Evolutionary conservation across 306 rosid species (phyloP).

Genomic region (Fagus sylvatica): DNA sequence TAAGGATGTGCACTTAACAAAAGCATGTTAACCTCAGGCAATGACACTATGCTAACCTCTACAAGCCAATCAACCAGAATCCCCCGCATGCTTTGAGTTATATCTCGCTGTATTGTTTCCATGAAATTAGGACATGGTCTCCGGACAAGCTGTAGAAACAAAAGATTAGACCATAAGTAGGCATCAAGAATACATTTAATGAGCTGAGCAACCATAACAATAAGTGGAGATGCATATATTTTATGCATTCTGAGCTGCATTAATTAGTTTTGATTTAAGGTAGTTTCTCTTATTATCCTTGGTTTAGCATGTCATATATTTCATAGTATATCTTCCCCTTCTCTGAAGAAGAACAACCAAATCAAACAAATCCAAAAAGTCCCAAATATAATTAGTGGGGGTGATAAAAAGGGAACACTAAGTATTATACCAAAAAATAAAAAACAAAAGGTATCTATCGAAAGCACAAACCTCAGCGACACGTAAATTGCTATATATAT

Average conservation of each 20-base stretch:
- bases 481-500: conserved; percentile 61
- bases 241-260: neutral
- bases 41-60: conserved; percentile 60
- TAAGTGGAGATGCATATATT: neutral
- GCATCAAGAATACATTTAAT: conserved; percentile 4
- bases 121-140: conserved; percentile 64
- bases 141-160: conserved; percentile 61
- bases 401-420: neutral
- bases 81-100: conserved; percentile 84
- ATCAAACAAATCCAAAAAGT: neutral
- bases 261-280: neutral
- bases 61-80: conserved; percentile 96
- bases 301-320: neutral
- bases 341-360: neutral
- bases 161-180: neutral
- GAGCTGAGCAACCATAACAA: neutral
- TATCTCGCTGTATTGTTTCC: conserved; percentile 73
- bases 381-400: neutral
- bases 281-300: neutral
- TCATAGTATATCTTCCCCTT: neutral
- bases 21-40: neutral
- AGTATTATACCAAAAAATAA: conserved; percentile 2
- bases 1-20: neutral
- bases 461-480: conserved; percentile 72
- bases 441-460: conserved; percentile 8